Evolutionary conservation across 2,329 filamentous ascomycete genomes (phyloP), one percentile per base, ranked within the genome.

Genomic region (Penicillium thymicola): DNA sequence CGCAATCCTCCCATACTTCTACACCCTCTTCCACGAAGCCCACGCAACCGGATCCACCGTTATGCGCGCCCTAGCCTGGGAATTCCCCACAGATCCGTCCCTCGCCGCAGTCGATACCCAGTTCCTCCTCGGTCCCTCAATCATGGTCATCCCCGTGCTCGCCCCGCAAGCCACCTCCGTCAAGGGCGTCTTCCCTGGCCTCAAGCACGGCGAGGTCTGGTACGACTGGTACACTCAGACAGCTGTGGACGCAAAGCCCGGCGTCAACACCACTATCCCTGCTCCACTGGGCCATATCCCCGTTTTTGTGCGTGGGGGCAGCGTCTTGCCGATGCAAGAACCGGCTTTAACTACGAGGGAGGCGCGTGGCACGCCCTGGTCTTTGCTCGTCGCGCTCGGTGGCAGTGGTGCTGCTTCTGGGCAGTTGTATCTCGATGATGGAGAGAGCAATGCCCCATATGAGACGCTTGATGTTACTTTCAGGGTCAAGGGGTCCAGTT

Each of bases 211-310:
- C 3, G 82, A 84, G 40, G 71, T 85, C 2, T 92, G 88, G 86
- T 92, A 91, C 65, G 89, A 92, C 70, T 92, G 88, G 88, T 91
- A 91, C 71, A 88, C 82, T n/a, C 82, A 85, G 49, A 79, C 78
- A 0, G 78, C 78, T 0, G 76, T 90, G 3, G 66, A 76, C 16
- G 81, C 78, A 0, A 59, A 75, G 27, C 73, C 81, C 2, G 81
- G 82, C 10, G 76, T 80, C 54, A 88, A 88, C 67, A 80, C 79
- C 13, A 85, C 83, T 4, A 83, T 88, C 57, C 68, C 78, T 21
- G 85, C 85, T 4, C 85, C 85, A 0, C 72, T 88, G 2, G 82
- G 83, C 13, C 84, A 92, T 64, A 91, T 92, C 38, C 88, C 88
- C 0, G 81, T 92, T 2, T 89, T 82, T 64, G 70, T 92, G 18